Conservation (phyloP, 208 protist species). For the Crithidia sp. region DNA sequence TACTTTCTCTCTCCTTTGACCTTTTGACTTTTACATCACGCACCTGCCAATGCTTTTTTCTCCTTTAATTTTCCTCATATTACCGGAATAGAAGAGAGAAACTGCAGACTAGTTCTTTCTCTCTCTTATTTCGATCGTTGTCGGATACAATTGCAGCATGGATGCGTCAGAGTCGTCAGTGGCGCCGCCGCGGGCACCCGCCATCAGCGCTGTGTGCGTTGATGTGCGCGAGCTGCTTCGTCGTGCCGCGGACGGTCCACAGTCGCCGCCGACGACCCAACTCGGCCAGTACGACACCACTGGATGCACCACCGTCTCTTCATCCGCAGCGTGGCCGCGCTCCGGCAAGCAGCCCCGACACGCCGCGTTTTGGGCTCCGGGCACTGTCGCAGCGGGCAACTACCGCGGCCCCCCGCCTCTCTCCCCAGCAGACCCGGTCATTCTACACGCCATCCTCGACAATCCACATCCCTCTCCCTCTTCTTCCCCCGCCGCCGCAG, state of each 20-base stretch:
- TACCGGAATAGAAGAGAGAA: no score
- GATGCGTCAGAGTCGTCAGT: neutral
- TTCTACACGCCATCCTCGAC: slow-evolving; percentile 40
- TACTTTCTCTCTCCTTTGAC: no score
- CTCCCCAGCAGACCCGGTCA: slow-evolving; percentile 40
- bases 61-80: no score
- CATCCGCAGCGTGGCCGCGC: neutral
- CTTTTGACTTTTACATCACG: no score
- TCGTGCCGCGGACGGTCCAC: neutral
- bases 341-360: slow-evolving; percentile 19
- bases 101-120: no score
- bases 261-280: neutral
- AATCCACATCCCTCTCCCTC: neutral
- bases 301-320: neutral
- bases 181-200: neutral
- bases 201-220: slow-evolving; percentile 57
- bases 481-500: neutral
- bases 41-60: no score
- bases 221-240: slow-evolving; percentile 58
- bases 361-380: slow-evolving; percentile 24
- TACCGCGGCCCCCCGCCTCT: slow-evolving; percentile 35
- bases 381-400: neutral
- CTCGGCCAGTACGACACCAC: neutral
- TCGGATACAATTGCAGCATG: neutral
- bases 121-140: no score